A percentile compares a stretch with the other conserved stretches of the same genome.
Conservation (phyloP, 768 basidiomycete species). For the Amanita fuliginea region DNA sequence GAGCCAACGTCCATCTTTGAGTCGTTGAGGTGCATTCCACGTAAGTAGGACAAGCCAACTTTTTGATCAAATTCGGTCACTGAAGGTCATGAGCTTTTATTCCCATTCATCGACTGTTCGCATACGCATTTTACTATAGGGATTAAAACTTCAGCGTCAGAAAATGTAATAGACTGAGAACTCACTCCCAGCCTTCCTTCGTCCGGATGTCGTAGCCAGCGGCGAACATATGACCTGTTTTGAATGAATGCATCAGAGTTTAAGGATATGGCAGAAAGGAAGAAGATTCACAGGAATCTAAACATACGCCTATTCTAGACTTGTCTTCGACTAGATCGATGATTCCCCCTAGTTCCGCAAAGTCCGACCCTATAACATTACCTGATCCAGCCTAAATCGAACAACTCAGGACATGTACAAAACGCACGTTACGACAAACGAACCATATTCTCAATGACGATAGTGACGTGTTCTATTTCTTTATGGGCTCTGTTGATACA, state of each 20-base stretch:
- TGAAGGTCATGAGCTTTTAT: slow-evolving; percentile 11
- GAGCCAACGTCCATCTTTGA: slow-evolving; percentile 56
- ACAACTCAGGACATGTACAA: neutral
- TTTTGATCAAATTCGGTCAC: slow-evolving; percentile 57
- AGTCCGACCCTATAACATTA: slow-evolving; percentile 67
- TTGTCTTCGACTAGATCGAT: slow-evolving; percentile 67
- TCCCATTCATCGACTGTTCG: neutral
- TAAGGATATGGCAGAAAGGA: neutral
- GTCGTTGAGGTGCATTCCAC: slow-evolving; percentile 83
- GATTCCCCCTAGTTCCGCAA: slow-evolving; percentile 56
- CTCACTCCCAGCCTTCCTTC: slow-evolving; percentile 61
- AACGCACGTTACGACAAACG: slow-evolving; percentile 2
- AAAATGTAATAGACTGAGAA: slow-evolving; percentile 6
- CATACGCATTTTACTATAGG: slow-evolving; percentile 16
- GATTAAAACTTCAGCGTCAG: neutral
- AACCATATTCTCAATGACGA: slow-evolving; percentile 82
- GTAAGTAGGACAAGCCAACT: slow-evolving; percentile 63
- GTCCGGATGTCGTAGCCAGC: slow-evolving; percentile 75
- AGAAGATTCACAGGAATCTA: slow-evolving; percentile 63
- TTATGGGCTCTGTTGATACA: slow-evolving; percentile 66
- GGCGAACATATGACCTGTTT: slow-evolving; percentile 12
- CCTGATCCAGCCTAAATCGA: slow-evolving; percentile 57
- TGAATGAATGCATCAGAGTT: neutral
- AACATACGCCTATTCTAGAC: slow-evolving; percentile 64
- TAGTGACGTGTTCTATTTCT: slow-evolving; percentile 43